phyloP scores from a whole-genome alignment of 352 stramenopile genomes.

The Detonula confervacea region DNA sequence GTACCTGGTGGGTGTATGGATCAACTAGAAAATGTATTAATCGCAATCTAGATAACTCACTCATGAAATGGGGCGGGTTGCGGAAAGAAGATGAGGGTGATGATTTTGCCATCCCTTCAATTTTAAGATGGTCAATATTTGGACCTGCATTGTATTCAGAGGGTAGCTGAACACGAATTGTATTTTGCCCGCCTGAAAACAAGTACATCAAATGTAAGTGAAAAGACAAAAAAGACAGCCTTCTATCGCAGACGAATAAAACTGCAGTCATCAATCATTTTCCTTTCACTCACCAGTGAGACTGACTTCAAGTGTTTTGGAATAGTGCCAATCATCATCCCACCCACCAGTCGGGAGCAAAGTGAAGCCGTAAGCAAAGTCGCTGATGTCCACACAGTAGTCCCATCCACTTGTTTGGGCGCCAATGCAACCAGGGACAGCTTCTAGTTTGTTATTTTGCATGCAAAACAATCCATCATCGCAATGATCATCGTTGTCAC shows the following conservation, averaged over 20 bases:
- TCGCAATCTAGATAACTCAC: constrained; percentile 12
- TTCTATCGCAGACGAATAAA: too few species aligned
- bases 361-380: constrained; percentile 23
- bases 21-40: constrained; percentile 1
- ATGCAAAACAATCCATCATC: constrained; percentile 50
- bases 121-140: constrained; percentile 59
- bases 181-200: constrained; percentile 31
- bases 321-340: constrained; percentile 40
- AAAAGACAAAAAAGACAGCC: too few species aligned
- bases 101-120: constrained; percentile 45
- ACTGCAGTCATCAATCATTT: too few species aligned
- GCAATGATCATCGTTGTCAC: constrained; percentile 59
- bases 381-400: constrained; percentile 33
- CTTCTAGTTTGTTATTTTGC: constrained; percentile 39
- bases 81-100: constrained; percentile 48
- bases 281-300: constrained; percentile 9
- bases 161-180: constrained; percentile 35
- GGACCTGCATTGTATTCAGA: constrained; percentile 21
- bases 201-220: constrained; percentile 9
- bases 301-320: constrained; percentile 32
- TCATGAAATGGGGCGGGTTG: constrained; percentile 66
- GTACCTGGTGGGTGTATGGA: neutral
- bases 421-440: constrained; percentile 48
- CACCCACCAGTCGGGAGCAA: constrained; percentile 41
- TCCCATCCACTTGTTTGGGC: neutral